Conservation (phyloP, 2,329 filamentous ascomycete species). For the Fusarium piperis region DNA sequence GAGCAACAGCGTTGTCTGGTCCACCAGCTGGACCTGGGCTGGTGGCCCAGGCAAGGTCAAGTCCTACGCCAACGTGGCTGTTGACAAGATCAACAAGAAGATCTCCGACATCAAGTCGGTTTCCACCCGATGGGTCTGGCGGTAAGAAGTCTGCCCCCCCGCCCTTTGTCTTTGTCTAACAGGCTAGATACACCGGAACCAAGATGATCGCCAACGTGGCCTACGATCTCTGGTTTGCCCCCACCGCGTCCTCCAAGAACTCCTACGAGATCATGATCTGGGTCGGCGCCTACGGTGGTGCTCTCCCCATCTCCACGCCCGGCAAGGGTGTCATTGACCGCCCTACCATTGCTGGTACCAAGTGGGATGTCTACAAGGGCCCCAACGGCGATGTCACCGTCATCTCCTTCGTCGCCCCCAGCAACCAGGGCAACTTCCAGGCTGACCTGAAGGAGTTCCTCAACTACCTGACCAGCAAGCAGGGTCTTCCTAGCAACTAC, state of each 20-base stretch:
- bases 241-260: conserved; percentile 52
- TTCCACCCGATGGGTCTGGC: conserved; percentile 47
- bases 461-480: conserved; percentile 60
- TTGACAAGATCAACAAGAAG: conserved; percentile 48
- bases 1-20: conserved; percentile 51
- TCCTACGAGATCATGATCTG: conserved; percentile 75
- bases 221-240: conserved; percentile 69
- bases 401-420: conserved; percentile 61
- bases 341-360: conserved; percentile 60
- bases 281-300: conserved; percentile 66
- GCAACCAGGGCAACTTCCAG: conserved; percentile 60
- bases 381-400: conserved; percentile 68
- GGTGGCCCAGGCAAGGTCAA: conserved; percentile 53
- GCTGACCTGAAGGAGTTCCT: conserved; percentile 68
- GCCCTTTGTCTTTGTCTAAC: neutral
- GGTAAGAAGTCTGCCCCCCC: neutral
- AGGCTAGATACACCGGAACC: conserved; percentile 46
- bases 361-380: conserved; percentile 70
- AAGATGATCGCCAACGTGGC: conserved; percentile 63
- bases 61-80: conserved; percentile 56
- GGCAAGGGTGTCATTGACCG: conserved; percentile 45
- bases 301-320: conserved; percentile 59
- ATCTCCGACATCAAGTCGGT: conserved; percentile 50
- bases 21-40: conserved; percentile 53
- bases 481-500: conserved; percentile 48